Base-by-base conservation (phyloP, 2,329 filamentous ascomycete species). In the Ceratocystis variospora region DNA sequence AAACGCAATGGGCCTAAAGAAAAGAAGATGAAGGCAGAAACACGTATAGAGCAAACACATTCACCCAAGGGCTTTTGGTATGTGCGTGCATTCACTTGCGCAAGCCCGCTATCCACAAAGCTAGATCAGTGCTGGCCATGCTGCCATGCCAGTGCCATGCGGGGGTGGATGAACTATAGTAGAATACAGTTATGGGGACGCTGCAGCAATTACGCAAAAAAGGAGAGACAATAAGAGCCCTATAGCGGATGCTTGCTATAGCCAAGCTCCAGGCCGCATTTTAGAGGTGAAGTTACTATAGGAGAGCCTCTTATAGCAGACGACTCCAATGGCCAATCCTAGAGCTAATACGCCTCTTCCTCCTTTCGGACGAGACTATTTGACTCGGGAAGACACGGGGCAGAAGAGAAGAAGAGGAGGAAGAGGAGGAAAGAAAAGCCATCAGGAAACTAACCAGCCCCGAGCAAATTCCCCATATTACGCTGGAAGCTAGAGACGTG, bases 131-230 rank as follows among this genome's bases (percentile, higher is more conserved):
- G 55, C 15, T 28, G 5, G 28, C 55, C 28, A 10, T 37, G 12
- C 17, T 12, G 37, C 55, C 55, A 59, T 33, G 28, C 55, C 25
- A 33, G 28, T 59, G 55, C 15, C 55, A 33, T 59, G 28, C 25
- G 55, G 55, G 55, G 55, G 25, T 19, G 55, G 55, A 59, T 59
- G 55, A 59, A 59, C 55, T 59, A 59, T 59, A 59, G 25, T 31
- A 37, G 55, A n/a, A 17, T 33, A 37, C 12, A 59, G 25, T 59
- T 33, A 33, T 31, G 55, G 55, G 15, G 55, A 33, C n/a, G 28
- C 55, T 19, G 55, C 55, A 33, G 17, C 28, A 33, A 15, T 8
- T n/a, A 8, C 6, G 7, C 55, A 19, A 6, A 19, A n/a, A 37
- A 12, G 28, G 48, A 25, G 19, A 53, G 48, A 48, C 6, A 19